phyloP scores from a whole-genome alignment of 2,329 filamentous ascomycete species.

The Tolypocladium tundrense region DNA sequence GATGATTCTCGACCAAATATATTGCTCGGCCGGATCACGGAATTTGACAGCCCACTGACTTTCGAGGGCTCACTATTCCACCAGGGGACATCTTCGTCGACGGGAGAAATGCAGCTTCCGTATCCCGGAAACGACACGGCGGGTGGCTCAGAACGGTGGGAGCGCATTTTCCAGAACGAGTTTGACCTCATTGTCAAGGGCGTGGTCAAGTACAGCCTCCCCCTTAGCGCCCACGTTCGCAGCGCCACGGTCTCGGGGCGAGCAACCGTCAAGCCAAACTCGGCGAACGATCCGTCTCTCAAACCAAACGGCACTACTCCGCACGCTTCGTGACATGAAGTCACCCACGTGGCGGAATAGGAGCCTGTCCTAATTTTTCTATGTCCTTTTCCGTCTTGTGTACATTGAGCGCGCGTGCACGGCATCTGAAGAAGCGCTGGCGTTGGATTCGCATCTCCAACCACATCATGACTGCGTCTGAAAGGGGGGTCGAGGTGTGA shows the following conservation, averaged over 20 bases:
- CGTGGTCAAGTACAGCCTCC: slow-evolving; percentile 70
- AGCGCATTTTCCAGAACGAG: slow-evolving; percentile 78
- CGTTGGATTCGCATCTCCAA: slow-evolving; percentile 22
- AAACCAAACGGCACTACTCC: slow-evolving; percentile 63
- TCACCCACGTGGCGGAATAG: not conserved
- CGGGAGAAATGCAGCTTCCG: slow-evolving; percentile 71
- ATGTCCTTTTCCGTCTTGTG: slow-evolving; percentile 12
- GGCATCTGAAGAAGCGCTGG: slow-evolving; percentile 21
- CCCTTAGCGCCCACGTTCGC: slow-evolving; percentile 48
- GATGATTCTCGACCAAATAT: slow-evolving; percentile 61
- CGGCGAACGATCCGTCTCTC: slow-evolving; percentile 49
- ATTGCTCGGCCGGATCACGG: slow-evolving; percentile 78
- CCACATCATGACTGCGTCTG: slow-evolving; percentile 17
- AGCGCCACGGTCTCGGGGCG: slow-evolving; percentile 51
- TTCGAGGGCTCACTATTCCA: slow-evolving; percentile 89
- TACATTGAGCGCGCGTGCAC: slow-evolving; percentile 26
- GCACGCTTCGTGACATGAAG: slow-evolving; percentile 2
- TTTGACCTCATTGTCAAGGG: slow-evolving; percentile 92
- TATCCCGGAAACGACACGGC: slow-evolving; percentile 85
- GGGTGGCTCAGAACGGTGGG: slow-evolving; percentile 79
- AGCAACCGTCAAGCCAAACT: slow-evolving; percentile 51
- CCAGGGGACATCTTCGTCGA: slow-evolving; percentile 58
- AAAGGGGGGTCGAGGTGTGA: slow-evolving; percentile 13
- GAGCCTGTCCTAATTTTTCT: slow-evolving; percentile 8
- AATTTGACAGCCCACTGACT: slow-evolving; percentile 76